Evolutionary conservation across 2,329 filamentous ascomycete species (phyloP).

Genomic region (Lizonia empirigonia): DNA sequence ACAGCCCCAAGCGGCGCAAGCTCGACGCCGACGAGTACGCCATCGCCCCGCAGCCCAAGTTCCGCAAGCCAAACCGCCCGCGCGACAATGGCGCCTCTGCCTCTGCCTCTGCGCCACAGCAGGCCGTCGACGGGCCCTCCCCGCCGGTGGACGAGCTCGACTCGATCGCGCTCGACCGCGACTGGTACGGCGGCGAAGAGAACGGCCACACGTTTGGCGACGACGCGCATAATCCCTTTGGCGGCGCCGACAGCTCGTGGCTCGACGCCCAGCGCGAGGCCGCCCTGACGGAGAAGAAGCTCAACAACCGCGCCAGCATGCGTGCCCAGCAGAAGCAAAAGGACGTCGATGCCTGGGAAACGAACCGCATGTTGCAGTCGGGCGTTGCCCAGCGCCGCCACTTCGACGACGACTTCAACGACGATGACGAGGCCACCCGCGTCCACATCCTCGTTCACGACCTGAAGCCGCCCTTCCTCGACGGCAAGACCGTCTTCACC

Average conservation of each 20-base stretch:
- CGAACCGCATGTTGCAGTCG: slow-evolving; percentile 96
- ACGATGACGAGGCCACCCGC: slow-evolving; percentile 87
- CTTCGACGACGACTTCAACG: slow-evolving; percentile 79
- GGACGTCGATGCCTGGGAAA: slow-evolving; percentile 98
- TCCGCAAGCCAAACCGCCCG: slow-evolving; percentile 43
- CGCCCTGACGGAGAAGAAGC: slow-evolving; percentile 79
- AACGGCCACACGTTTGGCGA: slow-evolving; percentile 85
- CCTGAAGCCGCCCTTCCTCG: slow-evolving; percentile 89
- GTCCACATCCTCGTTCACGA: slow-evolving; percentile 94
- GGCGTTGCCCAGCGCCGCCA: slow-evolving; percentile 91
- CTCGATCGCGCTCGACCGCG: slow-evolving; percentile 77
- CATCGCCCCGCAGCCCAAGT: slow-evolving; percentile 57
- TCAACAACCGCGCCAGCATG: slow-evolving; percentile 71
- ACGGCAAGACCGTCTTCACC: slow-evolving; percentile 94
- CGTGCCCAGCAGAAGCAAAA: slow-evolving; percentile 84
- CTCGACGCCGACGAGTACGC: slow-evolving; percentile 68
- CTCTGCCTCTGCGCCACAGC: no score
- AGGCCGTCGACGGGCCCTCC: slow-evolving; percentile 67
- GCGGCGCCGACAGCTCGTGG: slow-evolving; percentile 72
- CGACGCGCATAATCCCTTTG: slow-evolving; percentile 91
- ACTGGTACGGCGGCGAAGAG: slow-evolving; percentile 92
- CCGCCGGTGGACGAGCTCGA: slow-evolving; percentile 69
- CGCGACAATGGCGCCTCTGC: slow-evolving; percentile 44
- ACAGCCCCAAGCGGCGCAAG: slow-evolving; percentile 69
- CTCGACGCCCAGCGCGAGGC: slow-evolving; percentile 78